Percentiles rank a stretch among this genome's conserved stretches.
Conservation (phyloP, 805 yeast genomes). For the Kurtzmaniella fragi region DNA sequence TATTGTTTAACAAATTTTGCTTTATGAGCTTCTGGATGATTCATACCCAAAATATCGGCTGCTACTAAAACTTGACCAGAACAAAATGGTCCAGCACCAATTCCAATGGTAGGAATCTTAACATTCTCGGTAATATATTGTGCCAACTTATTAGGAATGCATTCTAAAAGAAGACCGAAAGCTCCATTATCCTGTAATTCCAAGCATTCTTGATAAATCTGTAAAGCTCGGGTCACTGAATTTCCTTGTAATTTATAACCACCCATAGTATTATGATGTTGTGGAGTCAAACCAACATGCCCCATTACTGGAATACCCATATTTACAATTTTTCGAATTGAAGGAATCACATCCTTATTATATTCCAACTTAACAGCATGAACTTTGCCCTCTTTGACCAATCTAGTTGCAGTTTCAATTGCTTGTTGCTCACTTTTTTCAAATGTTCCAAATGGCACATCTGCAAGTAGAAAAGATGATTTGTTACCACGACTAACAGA, state of each 20-base stretch:
- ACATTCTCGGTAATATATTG: constrained; percentile 54
- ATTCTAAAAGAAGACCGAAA: constrained; percentile 72
- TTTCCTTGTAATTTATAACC: constrained; percentile 89
- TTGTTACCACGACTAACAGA: constrained; percentile 73
- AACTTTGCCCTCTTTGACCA: constrained; percentile 53
- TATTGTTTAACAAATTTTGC: constrained; percentile 74
- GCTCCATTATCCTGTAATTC: constrained; percentile 73
- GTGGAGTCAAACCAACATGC: constrained; percentile 92
- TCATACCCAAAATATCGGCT: constrained; percentile 78
- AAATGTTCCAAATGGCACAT: constrained; percentile 84
- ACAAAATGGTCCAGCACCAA: constrained; percentile 85
- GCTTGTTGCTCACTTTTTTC: constrained; percentile 66
- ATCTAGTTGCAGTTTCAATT: constrained; percentile 45
- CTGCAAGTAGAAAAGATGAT: constrained; percentile 69
- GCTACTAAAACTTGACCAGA: constrained; percentile 90
- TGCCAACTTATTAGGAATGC: constrained; percentile 76
- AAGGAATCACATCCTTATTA: constrained; percentile 49
- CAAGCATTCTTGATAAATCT: constrained; percentile 61
- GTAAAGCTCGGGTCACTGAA: constrained; percentile 46
- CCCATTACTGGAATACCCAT: constrained; percentile 88
- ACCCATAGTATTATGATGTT: constrained; percentile 68
- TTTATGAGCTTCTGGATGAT: constrained; percentile 45
- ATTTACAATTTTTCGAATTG: constrained; percentile 50
- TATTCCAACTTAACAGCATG: constrained; percentile 87
- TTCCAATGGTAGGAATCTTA: constrained; percentile 82